These are phyloP conservation scores for Cryptococcus hybrid DNA, from an alignment of 1,284 basidiomycete species.

Conservation along the genomic window DNA sequence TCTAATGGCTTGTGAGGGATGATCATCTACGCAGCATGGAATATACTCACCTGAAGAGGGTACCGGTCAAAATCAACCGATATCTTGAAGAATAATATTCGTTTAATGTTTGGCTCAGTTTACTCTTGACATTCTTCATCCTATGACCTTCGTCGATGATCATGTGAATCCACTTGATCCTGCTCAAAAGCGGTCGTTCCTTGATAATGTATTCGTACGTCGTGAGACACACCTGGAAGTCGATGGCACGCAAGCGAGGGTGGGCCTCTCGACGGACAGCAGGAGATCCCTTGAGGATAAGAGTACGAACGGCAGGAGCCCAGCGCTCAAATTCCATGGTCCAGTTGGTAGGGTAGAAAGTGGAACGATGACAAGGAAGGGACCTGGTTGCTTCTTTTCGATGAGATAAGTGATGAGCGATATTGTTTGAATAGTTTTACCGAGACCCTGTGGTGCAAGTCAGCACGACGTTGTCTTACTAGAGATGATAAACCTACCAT, in stretches of 20 bases:
- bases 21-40: background rate
- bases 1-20: slow-evolving; percentile 50
- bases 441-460: slow-evolving; percentile 69
- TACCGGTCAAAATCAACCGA: slow-evolving; percentile 95
- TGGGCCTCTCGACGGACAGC: slow-evolving; percentile 49
- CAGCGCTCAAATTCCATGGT: slow-evolving; percentile 95
- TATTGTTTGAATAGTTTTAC: slow-evolving; percentile 95
- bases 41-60: slow-evolving; percentile 68
- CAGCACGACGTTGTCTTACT: slow-evolving; percentile 43
- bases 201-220: slow-evolving; percentile 99
- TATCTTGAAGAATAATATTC: slow-evolving; percentile 91
- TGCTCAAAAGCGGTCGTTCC: slow-evolving; percentile 83
- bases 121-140: slow-evolving; percentile 99
- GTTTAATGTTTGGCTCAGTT: slow-evolving; percentile 88
- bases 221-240: slow-evolving; percentile 94
- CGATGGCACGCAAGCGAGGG: slow-evolving; percentile 47
- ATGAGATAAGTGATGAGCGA: slow-evolving; percentile 96
- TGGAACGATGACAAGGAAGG: slow-evolving; percentile 97
- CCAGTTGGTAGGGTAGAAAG: slow-evolving; percentile 98
- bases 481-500: slow-evolving; percentile 64
- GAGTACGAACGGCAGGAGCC: slow-evolving; percentile 81
- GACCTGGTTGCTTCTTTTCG: slow-evolving; percentile 91
- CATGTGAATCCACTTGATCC: slow-evolving; percentile 98
- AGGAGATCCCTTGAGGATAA: slow-evolving; percentile 95
- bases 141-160: slow-evolving; percentile 99